Base-by-base conservation (phyloP, 805 yeast genomes). In the Hanseniaspora pseudoguilliermondii region DNA sequence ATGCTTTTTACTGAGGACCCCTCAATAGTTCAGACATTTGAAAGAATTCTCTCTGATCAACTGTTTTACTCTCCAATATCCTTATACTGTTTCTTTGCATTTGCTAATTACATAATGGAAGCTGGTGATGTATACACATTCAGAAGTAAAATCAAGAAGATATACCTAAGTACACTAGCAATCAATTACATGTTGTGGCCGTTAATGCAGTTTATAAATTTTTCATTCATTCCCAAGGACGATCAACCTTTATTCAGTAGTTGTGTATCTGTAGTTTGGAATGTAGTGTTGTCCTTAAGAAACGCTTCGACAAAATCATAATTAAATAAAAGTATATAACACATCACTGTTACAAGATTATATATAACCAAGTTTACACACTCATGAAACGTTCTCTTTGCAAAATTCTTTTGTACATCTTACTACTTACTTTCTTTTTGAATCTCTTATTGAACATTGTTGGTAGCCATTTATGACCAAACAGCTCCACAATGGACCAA, bases 231-330 rank as follows among this genome's bases (percentile, higher is more conserved):
- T 68, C 91, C 91, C 1, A 74, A 80, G 58, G 75, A 75, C 58
- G 78, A 81, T 61, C 97, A 91, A 68, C 95, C 91, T 5, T 96
- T 97, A 0, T 91, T 93, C 66, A 83, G 95, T 55, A 84, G 93
- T 9, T 73, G 86, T 20, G 73, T 93, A 6, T 91, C 95, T 32
- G 95, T 91, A 20, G 71, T 91, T 39, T 91, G 98, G 97, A 91
- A 93, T 66, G 89, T 96, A 54, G 90, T 85, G 71, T 71, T 91
- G 50, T 88, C 95, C 0, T 80, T 86, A 77, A 75, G 86, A 63
- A 87, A 87, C 62, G 82, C 87, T 3, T 69, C 75, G 65, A 64
- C 48, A 62, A 62, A 50, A 54, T 34, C 42, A 27, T 34, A 38
- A 43, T 16, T 10, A 27, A 18, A 32, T 10, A 29, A 20, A 13